phyloP scores from a whole-genome alignment of 2,329 filamentous ascomycete species.

The Diaporthe eres region DNA sequence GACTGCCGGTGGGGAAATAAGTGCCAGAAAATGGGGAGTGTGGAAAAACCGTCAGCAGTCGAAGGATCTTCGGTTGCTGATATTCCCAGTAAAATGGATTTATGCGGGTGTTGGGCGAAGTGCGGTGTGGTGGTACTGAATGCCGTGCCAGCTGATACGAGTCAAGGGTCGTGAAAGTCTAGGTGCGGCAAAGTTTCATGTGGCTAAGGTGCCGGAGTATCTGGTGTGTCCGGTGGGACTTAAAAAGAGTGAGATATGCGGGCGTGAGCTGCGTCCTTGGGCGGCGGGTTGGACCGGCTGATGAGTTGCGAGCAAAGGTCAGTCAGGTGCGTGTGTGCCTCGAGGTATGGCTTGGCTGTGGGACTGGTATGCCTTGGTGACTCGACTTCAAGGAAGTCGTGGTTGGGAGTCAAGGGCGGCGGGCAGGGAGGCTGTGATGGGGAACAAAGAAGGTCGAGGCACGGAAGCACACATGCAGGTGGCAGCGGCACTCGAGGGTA shows the following conservation, averaged over 20 bases:
- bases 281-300: slow-evolving; percentile 33
- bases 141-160: slow-evolving; percentile 32
- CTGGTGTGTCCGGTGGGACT: slow-evolving; percentile 12
- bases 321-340: slow-evolving; percentile 37
- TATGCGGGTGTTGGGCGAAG: slow-evolving; percentile 32
- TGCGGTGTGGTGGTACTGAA: slow-evolving; percentile 12
- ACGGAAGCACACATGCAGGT: slow-evolving; percentile 14
- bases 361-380: slow-evolving; percentile 34
- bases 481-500: slow-evolving; percentile 39
- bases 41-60: slow-evolving; percentile 40
- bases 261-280: slow-evolving; percentile 22
- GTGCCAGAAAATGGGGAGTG: slow-evolving; percentile 37
- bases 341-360: slow-evolving; percentile 41
- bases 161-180: slow-evolving; percentile 28
- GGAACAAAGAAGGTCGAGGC: slow-evolving; percentile 36
- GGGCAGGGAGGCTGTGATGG: slow-evolving; percentile 29
- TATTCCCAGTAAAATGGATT: slow-evolving; percentile 33
- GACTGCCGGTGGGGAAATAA: slow-evolving; percentile 39
- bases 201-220: slow-evolving; percentile 23
- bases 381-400: slow-evolving; percentile 15
- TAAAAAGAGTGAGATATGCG: slow-evolving; percentile 24
- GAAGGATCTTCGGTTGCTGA: slow-evolving; percentile 34
- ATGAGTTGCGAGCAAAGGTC: slow-evolving; percentile 28
- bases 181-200: slow-evolving; percentile 32
- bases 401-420: slow-evolving; percentile 30